Percentiles rank a stretch among this genome's conserved stretches.
Conservation (phyloP, 306 rosid genomes). For the Rosa persica region DNA sequence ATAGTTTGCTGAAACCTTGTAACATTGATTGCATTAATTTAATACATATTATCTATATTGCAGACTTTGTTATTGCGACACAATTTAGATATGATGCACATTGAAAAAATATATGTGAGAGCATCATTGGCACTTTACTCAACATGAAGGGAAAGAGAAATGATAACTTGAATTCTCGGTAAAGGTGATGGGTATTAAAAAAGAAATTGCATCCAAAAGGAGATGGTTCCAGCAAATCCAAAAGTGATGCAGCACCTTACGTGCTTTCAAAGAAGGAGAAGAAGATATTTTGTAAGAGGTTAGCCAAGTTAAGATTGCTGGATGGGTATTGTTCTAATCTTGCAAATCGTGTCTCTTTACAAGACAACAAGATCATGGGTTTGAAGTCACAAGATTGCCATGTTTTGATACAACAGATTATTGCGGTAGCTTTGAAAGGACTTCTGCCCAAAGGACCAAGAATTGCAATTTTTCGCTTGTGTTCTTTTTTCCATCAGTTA, state of each 20-base stretch:
- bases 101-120: neutral
- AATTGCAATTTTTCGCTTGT: neutral
- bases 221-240: neutral
- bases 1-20: neutral
- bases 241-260: neutral
- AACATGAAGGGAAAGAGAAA: neutral
- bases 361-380: neutral
- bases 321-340: conserved; percentile 1
- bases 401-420: neutral
- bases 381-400: conserved; percentile 5
- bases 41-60: neutral
- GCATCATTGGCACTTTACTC: neutral
- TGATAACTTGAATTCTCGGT: neutral
- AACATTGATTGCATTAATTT: neutral
- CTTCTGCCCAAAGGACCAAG: neutral
- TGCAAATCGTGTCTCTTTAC: neutral
- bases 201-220: neutral
- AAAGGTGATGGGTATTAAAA: neutral
- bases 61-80: too few species aligned
- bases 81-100: neutral
- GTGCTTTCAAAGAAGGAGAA: neutral
- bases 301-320: neutral
- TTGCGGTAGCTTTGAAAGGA: neutral
- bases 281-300: neutral
- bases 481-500: neutral